Conservation (phyloP, 2,329 filamentous ascomycete species). For the Lachnellula hyalina region DNA sequence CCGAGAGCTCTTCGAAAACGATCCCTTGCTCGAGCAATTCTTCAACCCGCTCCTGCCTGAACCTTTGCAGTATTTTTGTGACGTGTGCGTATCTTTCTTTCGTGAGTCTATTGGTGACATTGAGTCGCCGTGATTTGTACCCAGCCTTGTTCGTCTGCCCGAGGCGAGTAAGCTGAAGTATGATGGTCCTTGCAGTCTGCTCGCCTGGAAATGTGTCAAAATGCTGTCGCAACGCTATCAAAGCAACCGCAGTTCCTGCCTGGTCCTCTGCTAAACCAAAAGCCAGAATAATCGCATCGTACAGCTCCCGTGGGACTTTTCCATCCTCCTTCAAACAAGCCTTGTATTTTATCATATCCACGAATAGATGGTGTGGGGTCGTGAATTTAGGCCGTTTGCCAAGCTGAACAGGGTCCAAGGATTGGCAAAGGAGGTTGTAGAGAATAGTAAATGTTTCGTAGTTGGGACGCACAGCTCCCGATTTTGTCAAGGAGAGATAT, state of each 20-base stretch:
- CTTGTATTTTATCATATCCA: conserved; percentile 44
- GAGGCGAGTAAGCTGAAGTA: conserved; percentile 43
- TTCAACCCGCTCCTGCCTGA: conserved; percentile 32
- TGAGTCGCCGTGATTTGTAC: conserved; percentile 31
- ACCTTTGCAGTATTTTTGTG: conserved; percentile 37
- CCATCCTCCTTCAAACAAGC: conserved; percentile 27
- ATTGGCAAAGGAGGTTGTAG: conserved; percentile 26
- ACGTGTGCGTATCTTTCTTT: conserved; percentile 41
- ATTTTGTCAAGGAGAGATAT: conserved; percentile 18
- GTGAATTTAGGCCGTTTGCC: conserved; percentile 6
- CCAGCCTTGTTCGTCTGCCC: conserved; percentile 30
- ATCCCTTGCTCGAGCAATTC: conserved; percentile 24
- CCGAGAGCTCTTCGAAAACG: conserved; percentile 24
- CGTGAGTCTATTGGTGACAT: conserved; percentile 33
- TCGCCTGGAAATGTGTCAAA: conserved; percentile 43
- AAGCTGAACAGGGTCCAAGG: conserved; percentile 1
- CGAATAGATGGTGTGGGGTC: conserved; percentile 34
- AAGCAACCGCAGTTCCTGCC: conserved; percentile 42
- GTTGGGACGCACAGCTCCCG: conserved; percentile 22
- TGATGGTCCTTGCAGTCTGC: conserved; percentile 41
- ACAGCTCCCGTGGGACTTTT: conserved; percentile 43
- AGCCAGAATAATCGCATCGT: conserved; percentile 46
- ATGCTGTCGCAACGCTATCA: conserved; percentile 38
- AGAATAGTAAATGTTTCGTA: conserved; percentile 28
- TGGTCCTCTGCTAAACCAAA: conserved; percentile 46